Evolutionary conservation across 1,284 basidiomycete species (phyloP).

Genomic region (Peniophora sp.): DNA sequence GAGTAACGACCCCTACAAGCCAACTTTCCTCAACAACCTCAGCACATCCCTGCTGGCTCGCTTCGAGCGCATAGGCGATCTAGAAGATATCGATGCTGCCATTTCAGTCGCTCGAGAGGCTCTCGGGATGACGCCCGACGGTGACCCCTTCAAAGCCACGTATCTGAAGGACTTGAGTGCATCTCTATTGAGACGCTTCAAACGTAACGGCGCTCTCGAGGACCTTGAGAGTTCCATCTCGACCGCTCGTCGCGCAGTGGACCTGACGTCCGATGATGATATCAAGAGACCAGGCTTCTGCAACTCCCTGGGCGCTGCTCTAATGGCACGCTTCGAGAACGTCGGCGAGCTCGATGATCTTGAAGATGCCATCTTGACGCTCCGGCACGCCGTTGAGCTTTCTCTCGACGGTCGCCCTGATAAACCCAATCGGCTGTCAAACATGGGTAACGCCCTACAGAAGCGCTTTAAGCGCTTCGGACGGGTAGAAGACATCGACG

Average conservation of each 20-base stretch:
- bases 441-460: neutral
- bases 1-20: neutral
- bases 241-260: neutral
- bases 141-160: neutral
- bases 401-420: neutral
- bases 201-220: neutral
- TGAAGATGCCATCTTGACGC: slow-evolving; percentile 13
- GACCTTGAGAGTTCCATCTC: neutral
- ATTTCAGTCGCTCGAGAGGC: neutral
- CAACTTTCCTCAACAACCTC: neutral
- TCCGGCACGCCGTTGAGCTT: neutral
- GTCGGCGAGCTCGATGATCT: slow-evolving; percentile 14
- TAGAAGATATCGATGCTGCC: neutral
- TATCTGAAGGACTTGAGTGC: neutral
- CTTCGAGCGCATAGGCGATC: neutral
- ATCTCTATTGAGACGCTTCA: neutral
- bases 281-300: slow-evolving; percentile 7
- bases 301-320: slow-evolving; percentile 17
- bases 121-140: neutral
- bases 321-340: slow-evolving; percentile 18
- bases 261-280: neutral
- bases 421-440: neutral
- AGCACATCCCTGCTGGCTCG: neutral
- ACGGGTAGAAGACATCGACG: neutral
- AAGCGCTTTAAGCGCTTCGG: neutral